Evolutionary conservation across 2,329 filamentous ascomycete genomes (phyloP), one percentile per base, ranked within the genome.

Genomic region (Paraphaeosphaeria minitans): DNA sequence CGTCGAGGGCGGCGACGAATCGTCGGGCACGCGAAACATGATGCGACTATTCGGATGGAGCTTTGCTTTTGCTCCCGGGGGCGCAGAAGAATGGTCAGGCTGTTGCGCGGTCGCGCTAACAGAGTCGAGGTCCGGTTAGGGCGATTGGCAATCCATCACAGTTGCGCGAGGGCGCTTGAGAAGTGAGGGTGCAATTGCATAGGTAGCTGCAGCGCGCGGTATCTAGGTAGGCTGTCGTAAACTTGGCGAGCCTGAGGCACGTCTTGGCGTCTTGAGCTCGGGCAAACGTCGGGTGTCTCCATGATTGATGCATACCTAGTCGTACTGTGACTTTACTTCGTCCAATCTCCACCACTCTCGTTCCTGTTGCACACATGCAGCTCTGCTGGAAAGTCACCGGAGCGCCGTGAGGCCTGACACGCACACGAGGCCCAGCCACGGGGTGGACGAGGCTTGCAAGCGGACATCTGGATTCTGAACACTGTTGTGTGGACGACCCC

Each of bases 1-100:
- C 8, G 75, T 77, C 8, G 76, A 76, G 46, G 76, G 76, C 35
- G 75, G 71, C 43, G 69, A 66, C 10, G 73, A 69, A 42, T 66
- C 68, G 13, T 51, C 48, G 13, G 71, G 69, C 33, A 72, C 71
- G 59, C 73, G 72, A 58, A 75, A 76, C 75, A 76, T 77, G 59
- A 61, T 58, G 62, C 54, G 64, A 43, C 14, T 52, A 42, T 39
- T 39, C 54, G 43, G n/a, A 22, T 19, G 45, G 31, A 55, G 53
- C 49, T 47, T 22, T 43, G 31, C 47, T 24, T 14, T 21, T 43
- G 31, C 47, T 24, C 13, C 41, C 31, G 24, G 24, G 27, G 12
- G 9, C 7, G 24, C 27, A 33, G 7, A 27, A 31, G 22, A 2
- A 13, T 13, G 19, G 14, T 48, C 19, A 41, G 31, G 39, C 27